Percentiles rank a stretch among this genome's conserved stretches.
Evolutionary conservation across 2,329 filamentous ascomycete species (phyloP).

Genomic region (Ophiosphaerella herpotricha): DNA sequence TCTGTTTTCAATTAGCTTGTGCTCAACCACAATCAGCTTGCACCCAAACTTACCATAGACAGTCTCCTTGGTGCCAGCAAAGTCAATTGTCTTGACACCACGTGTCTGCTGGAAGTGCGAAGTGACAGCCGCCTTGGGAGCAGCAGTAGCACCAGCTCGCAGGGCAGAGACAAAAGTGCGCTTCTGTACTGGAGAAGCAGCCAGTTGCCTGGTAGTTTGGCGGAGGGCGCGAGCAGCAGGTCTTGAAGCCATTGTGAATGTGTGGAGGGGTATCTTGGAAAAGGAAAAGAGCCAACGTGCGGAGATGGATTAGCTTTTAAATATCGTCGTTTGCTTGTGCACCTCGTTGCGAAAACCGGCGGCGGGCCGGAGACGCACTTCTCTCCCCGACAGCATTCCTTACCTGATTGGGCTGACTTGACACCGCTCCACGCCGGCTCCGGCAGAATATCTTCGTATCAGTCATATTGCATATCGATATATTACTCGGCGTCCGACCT

Average conservation of each 20-base stretch:
- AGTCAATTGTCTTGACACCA: constrained; percentile 98
- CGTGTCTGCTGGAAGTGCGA: constrained; percentile 69
- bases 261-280: constrained; percentile 42
- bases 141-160: constrained; percentile 52
- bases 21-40: constrained; percentile 8
- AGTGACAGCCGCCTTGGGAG: constrained; percentile 52
- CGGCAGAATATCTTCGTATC: constrained; percentile 1
- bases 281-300: constrained; percentile 17
- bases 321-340: constrained; percentile 12
- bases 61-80: constrained; percentile 90
- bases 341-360: constrained; percentile 8
- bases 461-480: background rate
- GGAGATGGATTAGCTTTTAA: constrained; percentile 35
- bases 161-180: constrained; percentile 64
- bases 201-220: constrained; percentile 61
- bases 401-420: constrained; percentile 1
- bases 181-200: constrained; percentile 55
- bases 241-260: constrained; percentile 74
- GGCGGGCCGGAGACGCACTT: constrained; percentile 3
- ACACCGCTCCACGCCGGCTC: constrained; percentile 1
- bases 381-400: background rate
- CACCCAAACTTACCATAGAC: constrained; percentile 75
- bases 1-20: constrained; percentile 60
- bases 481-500: background rate
- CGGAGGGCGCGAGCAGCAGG: constrained; percentile 68